Evolutionary conservation across 805 yeast genomes (phyloP), one percentile per base, ranked within the genome.

Genomic region (Metschnikowia similis): DNA sequence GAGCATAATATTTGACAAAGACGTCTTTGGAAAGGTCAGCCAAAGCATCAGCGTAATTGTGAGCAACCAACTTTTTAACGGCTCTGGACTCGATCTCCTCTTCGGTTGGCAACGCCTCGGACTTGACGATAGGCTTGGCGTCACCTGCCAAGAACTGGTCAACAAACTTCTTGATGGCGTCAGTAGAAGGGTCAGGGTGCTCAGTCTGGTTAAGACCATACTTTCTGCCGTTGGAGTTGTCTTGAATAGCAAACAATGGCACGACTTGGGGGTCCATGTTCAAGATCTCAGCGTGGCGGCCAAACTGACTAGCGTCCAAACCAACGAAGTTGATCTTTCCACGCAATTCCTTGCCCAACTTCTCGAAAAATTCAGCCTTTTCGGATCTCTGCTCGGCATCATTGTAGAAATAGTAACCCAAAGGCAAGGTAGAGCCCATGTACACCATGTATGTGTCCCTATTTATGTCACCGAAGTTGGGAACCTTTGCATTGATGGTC

Each of bases 211-310:
- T 70, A 59, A 84, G 73, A 66, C 91, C 91, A 66, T 79, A 92
- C 76, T 92, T 94, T 67, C 78, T 75, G 76, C 89, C 87, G 41
- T 71, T 63, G 16, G 59, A 69, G 50, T 81, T 63, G 63, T 89
- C 87, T 71, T 92, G 97, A 58, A 92, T 85, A 45, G 83, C 96
- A 66, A 94, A 85, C 52, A 92, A 81, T 68, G 99, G 99, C 40
- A 71, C 63, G 81, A 87, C 85, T 62, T 83, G 81, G 64, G 88
- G 87, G 71, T 83, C 76, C 81, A 91, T 80, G 77, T 87, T 89
- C 66, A 94, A 79, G 71, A 83, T 81, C 63, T 81, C 85, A 50
- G 96, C 96, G 65, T 92, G 98, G 69, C 79, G 81, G 56, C 96
- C 96, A 66, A 73, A 94, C 62, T 74, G 73, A 48, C 75, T 64